Conservation (phyloP, 345 rosid species). For the Gossypium rotundifolium region DNA sequence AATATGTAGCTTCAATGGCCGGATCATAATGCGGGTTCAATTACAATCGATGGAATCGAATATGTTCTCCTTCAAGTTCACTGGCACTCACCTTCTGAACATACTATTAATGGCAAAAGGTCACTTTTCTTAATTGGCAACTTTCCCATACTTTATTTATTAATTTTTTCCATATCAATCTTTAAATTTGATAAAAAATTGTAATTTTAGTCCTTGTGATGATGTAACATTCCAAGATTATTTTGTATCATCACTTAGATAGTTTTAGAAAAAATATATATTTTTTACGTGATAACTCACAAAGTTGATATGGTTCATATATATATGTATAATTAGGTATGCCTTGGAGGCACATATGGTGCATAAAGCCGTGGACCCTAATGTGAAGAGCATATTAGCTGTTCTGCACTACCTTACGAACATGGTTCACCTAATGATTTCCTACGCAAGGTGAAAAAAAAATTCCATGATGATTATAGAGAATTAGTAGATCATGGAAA, state of each 20-base stretch:
- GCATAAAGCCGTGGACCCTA: constrained; percentile 43
- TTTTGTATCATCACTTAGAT: no score
- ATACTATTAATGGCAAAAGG: constrained; percentile 65
- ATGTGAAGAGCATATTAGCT: constrained; percentile 28
- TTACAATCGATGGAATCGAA: constrained; percentile 36
- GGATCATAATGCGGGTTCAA: constrained; percentile 33
- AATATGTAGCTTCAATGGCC: constrained; percentile 48
- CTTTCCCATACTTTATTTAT: no score
- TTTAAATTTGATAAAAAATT: no score
- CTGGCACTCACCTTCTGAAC: constrained; percentile 89
- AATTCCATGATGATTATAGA: no score
- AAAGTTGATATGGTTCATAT: background rate
- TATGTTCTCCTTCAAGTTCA: constrained; percentile 60
- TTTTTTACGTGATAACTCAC: background rate
- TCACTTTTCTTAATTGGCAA: background rate
- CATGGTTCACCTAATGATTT: constrained; percentile 46
- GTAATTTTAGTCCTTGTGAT: no score
- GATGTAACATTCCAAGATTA: no score
- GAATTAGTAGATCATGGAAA: no score
- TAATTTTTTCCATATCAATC: no score
- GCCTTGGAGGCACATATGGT: constrained; percentile 74
- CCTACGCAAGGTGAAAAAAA: constrained; percentile 42
- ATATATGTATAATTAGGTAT: constrained; percentile 31
- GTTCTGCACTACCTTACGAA: constrained; percentile 50
- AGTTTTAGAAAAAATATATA: no score